phyloP scores from a whole-genome alignment of 495 filamentous ascomycete genomes.

The Sabuloglossum arenarium region DNA sequence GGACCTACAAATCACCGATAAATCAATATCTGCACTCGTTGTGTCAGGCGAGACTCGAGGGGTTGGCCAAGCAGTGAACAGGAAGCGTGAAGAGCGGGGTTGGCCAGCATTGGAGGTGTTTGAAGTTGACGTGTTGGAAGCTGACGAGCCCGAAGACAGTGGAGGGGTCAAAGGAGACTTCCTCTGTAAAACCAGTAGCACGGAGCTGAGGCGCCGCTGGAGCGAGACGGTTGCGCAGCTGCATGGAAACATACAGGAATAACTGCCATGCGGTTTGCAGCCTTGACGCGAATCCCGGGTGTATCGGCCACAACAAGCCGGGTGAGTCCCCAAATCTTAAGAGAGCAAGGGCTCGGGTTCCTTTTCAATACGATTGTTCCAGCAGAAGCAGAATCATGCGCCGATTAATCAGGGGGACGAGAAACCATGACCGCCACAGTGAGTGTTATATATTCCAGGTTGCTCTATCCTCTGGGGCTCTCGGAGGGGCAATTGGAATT shows the following conservation, averaged over 20 bases:
- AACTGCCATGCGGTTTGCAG: neutral
- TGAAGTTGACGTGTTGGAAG: constrained; percentile 83
- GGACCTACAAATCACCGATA: constrained; percentile 79
- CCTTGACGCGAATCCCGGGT: neutral
- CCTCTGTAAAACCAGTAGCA: constrained; percentile 77
- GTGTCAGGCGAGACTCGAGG: constrained; percentile 77
- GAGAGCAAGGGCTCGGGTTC: neutral
- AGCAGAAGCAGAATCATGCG: neutral
- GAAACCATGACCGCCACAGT: neutral
- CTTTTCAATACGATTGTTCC: neutral
- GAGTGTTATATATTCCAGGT: neutral
- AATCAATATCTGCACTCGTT: constrained; percentile 57
- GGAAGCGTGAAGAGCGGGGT: constrained; percentile 52
- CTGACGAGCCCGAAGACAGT: constrained; percentile 30
- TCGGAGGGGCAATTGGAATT: neutral
- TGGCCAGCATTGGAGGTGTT: constrained; percentile 62
- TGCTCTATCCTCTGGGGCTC: neutral
- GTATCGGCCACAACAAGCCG: neutral
- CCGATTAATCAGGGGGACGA: neutral
- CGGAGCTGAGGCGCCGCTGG: constrained; percentile 36
- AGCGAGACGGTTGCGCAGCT: constrained; percentile 11
- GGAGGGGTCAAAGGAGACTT: constrained; percentile 29
- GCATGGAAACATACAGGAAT: neutral
- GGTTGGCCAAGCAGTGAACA: constrained; percentile 69
- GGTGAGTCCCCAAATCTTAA: neutral